A percentile compares a stretch with the other conserved stretches of the same genome.
Conservation (phyloP, 495 filamentous ascomycete genomes). For the Tetracladium setigerum region DNA sequence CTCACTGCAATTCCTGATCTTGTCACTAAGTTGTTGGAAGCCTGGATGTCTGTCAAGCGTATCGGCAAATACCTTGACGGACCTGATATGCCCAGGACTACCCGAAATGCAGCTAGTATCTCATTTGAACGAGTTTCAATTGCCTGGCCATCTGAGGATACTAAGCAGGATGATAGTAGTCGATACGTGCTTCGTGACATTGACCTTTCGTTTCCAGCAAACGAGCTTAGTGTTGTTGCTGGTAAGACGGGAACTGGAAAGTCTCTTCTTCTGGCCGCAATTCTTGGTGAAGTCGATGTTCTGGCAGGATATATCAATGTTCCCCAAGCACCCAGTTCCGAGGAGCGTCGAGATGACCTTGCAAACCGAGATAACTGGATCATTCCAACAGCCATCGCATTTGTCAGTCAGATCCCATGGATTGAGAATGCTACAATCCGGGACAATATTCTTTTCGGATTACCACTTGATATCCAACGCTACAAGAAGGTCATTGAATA, state of each 20-base stretch:
- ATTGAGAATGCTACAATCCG: slow-evolving; percentile 76
- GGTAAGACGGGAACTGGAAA: slow-evolving; percentile 65
- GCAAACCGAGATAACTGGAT: slow-evolving; percentile 65
- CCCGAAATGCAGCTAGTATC: slow-evolving; percentile 48
- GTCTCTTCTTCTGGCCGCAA: slow-evolving; percentile 55
- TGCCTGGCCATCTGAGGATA: slow-evolving; percentile 63
- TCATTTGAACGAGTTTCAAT: slow-evolving; percentile 62
- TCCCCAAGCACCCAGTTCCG: slow-evolving; percentile 34
- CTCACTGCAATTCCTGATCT: slow-evolving; percentile 67
- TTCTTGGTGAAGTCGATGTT: slow-evolving; percentile 54
- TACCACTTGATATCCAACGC: slow-evolving; percentile 55
- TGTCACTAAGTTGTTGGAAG: slow-evolving; percentile 60
- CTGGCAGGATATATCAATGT: slow-evolving; percentile 42
- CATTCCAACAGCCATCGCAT: slow-evolving; percentile 59
- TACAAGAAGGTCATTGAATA: slow-evolving; percentile 59
- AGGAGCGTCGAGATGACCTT: slow-evolving; percentile 43
- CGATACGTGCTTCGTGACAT: slow-evolving; percentile 56
- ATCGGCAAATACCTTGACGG: slow-evolving; percentile 65
- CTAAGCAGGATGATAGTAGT: slow-evolving; percentile 39
- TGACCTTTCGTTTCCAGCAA: slow-evolving; percentile 55
- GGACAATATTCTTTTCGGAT: slow-evolving; percentile 68
- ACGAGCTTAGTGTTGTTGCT: slow-evolving; percentile 63
- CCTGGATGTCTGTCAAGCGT: slow-evolving; percentile 64
- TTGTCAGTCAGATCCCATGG: slow-evolving; percentile 79
- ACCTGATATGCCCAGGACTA: slow-evolving; percentile 55